Base-by-base conservation (phyloP, 805 yeast species). In the Barnettozyma sucrosica region DNA sequence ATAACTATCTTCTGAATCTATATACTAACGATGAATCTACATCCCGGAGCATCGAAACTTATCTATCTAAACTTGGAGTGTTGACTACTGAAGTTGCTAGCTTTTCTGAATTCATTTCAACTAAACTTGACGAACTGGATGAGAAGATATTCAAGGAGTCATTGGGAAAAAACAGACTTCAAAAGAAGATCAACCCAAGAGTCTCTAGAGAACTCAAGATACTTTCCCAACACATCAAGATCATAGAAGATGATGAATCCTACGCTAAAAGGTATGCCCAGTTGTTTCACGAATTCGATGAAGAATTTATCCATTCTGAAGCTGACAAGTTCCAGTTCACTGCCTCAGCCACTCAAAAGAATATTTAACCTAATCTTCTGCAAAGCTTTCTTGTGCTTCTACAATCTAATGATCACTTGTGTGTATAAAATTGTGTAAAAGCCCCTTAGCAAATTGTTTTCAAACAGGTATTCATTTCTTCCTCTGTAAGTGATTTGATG, bases 401-500 rank as follows among this genome's bases (percentile, higher is more conserved):
- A n/a, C 5, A 4, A 16, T 2, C 6, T 7, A 25, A 24, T 14
- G 16, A 13, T 28, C n/a, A n/a, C n/a, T n/a, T n/a, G n/a, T n/a
- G n/a, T 28, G 5, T 28, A 28, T 28, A 11, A 28, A 28, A 13
- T 25, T 25, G 11, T 13, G 32, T 28, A 14, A 13, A 28, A 5
- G 32, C 14, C 16, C n/a, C 13, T 41, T 51, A 48, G 13, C 24
- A 13, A 43, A 23, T 44, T 16, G 9, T 32, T 26, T 45, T 41
- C 36, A 62, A 50, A 48, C 77, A 72, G n/a, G 55, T 57, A 11
- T 61, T 59, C 82, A 83, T 82, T 62, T 88, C 95, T 23, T 80
- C 85, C 54, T 81, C 88, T 36, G 83, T 78, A 45, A 87, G 67
- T 7, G 89, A 75, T 53, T 82, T 81, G 53, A 89, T 78, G 66